Conservation (phyloP, 805 yeast genomes). For the Kluyveromyces starmeri region DNA sequence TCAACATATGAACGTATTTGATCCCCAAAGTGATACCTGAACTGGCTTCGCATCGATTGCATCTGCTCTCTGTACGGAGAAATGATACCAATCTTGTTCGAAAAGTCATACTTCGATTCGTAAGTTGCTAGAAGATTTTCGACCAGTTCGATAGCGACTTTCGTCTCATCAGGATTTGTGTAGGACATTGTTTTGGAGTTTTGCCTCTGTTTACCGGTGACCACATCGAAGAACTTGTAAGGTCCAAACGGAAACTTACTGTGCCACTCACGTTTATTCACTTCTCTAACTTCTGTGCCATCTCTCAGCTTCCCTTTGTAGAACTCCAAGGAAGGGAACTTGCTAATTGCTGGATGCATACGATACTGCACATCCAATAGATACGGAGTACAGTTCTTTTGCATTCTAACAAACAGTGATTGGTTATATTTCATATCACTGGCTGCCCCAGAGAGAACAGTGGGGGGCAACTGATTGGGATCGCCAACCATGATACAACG, state of each 20-base stretch:
- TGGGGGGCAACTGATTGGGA: conserved; percentile 96
- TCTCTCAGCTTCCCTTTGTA: conserved; percentile 65
- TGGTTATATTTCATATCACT: conserved; percentile 76
- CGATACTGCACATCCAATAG: conserved; percentile 88
- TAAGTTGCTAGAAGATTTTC: conserved; percentile 40
- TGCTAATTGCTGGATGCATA: conserved; percentile 91
- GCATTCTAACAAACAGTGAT: conserved; percentile 91
- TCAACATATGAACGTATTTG: conserved; percentile 59
- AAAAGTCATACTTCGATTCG: conserved; percentile 41
- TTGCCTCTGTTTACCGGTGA: conserved; percentile 55
- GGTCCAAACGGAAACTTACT: conserved; percentile 48
- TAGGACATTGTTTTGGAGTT: conserved; percentile 60
- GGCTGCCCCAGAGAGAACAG: conserved; percentile 86
- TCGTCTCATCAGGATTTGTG: conserved; percentile 63
- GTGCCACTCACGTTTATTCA: conserved; percentile 75
- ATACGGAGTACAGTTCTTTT: conserved; percentile 49
- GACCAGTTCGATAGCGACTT: conserved; percentile 60
- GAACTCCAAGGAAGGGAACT: conserved; percentile 78
- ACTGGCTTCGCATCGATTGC: conserved; percentile 44
- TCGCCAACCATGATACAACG: conserved; percentile 97
- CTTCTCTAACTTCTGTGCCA: conserved; percentile 61
- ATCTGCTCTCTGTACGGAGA: conserved; percentile 94
- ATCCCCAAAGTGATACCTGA: conserved; percentile 53
- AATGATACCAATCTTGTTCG: conserved; percentile 77
- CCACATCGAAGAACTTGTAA: conserved; percentile 66